Evolutionary conservation across 805 yeast species (phyloP), one percentile per base, ranked within the genome.

Genomic region (Saturnispora halmiae): DNA sequence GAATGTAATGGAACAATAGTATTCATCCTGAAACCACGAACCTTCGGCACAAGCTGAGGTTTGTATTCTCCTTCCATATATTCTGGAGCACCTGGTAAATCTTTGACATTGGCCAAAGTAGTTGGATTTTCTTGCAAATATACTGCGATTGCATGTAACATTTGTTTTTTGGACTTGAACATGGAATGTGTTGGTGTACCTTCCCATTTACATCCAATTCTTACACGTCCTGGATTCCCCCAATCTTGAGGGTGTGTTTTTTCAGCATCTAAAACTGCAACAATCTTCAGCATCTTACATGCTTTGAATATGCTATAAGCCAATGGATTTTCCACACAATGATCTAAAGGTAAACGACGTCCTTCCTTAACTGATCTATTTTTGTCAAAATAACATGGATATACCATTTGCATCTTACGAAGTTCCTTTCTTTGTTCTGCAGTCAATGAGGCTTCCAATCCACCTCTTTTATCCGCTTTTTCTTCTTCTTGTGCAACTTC

Each of bases 161-260:
- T 60, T 36, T 75, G 77, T 51, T 94, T 75, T 57, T 88, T 87
- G 46, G 72, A 74, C 40, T 59, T 60, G 29, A 65, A 36, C n/a
- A 41, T 19, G 21, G 55, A 51, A 14, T 58, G 55, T 11, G 62
- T 65, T 9, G 69, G 56, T 21, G 59, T 51, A 2, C 75, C 77
- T 36, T 72, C 70, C 43, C 41, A 53, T 52, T 77, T 80, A 31
- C 85, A 49, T 34, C 77, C 65, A 18, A 87, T 81, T 50, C 95
- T 75, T 27, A 92, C 88, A 53, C 97, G 72, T n/a, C 98, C 98
- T 4, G 96, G 94, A 56, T 90, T 90, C 49, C 97, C 94, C 72
- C 81, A 92, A 62, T 90, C 97, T 60, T 88, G 95, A 10, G 97
- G 97, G 62, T 90, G 98, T 1, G 82, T 61, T 64, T 87, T 92